Percentiles rank a stretch among this genome's conserved stretches.
These are phyloP conservation scores for Candida railenensis DNA, from an alignment of 805 yeast genomes.

Conservation along the genomic window DNA sequence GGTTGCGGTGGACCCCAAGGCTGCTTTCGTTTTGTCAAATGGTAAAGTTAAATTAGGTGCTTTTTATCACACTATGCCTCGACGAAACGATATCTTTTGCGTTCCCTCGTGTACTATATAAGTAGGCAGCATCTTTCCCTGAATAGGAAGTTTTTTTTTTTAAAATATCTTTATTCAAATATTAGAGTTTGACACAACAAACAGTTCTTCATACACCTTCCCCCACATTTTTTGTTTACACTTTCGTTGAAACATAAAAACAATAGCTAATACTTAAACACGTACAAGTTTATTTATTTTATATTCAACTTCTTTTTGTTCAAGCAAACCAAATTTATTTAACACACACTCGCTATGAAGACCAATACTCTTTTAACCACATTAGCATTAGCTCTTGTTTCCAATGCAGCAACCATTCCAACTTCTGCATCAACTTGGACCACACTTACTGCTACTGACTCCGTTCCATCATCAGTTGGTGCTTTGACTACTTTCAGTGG, in stretches of 20 bases:
- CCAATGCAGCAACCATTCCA: slow-evolving; percentile 26
- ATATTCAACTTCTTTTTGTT: too few relatives aligned
- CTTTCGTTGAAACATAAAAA: not conserved
- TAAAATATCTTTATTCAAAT: not conserved
- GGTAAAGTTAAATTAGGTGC: not conserved
- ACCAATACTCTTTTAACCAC: slow-evolving; percentile 11
- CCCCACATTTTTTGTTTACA: not conserved
- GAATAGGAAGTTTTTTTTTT: not conserved
- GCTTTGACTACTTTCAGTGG: slow-evolving; percentile 28
- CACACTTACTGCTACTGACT: slow-evolving; percentile 28
- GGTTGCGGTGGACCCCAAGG: not conserved
- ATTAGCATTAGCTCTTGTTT: slow-evolving; percentile 7
- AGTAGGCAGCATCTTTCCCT: not conserved
- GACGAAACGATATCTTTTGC: not conserved
- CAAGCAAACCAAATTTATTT: not conserved
- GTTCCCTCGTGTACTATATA: not conserved
- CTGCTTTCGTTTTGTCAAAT: too few relatives aligned
- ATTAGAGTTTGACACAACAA: not conserved
- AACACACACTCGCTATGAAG: slow-evolving; percentile 8
- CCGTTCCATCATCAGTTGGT: slow-evolving; percentile 18
- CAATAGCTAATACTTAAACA: not conserved
- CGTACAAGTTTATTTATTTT: too few relatives aligned
- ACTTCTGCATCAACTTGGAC: slow-evolving; percentile 20
- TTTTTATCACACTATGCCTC: not conserved
- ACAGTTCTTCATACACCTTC: not conserved